Evolutionary conservation across 2,329 filamentous ascomycete species (phyloP).

Genomic region (Nannizzia gypsea): DNA sequence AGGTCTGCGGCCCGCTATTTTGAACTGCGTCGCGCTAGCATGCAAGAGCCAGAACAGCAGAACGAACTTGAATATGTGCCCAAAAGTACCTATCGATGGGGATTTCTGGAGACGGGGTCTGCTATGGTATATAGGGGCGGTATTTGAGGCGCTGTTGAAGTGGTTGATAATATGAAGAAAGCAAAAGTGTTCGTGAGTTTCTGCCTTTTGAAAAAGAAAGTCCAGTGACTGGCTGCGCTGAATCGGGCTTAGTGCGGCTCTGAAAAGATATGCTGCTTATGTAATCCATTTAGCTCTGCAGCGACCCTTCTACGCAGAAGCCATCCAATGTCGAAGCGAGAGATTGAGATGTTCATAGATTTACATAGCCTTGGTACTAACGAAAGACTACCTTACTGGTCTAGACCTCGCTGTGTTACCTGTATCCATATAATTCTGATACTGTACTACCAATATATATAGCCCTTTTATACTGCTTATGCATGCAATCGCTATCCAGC

Average conservation of each 20-base stretch:
- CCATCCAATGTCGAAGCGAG: neutral
- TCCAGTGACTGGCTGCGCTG: neutral
- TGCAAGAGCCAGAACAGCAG: neutral
- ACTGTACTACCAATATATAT: no score
- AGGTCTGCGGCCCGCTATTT: constrained; percentile 6
- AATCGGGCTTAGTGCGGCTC: constrained; percentile 4
- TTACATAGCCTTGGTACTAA: no score
- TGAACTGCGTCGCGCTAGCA: neutral
- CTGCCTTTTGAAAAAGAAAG: neutral
- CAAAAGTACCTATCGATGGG: neutral
- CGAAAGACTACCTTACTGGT: no score
- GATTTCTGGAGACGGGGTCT: neutral
- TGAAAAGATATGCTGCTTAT: neutral
- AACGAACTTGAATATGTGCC: neutral
- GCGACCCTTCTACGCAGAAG: neutral
- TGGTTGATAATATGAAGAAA: neutral
- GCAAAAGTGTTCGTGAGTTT: neutral
- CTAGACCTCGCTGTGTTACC: no score
- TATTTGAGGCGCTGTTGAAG: no score
- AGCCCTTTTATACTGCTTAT: no score
- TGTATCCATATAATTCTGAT: no score
- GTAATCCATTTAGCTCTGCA: neutral
- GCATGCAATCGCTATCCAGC: no score
- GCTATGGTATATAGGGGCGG: neutral
- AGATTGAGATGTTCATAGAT: neutral